A percentile compares a stretch with the other conserved stretches of the same genome.
These are phyloP conservation scores for Fusarium chlamydosporum DNA, from an alignment of 2,329 filamentous ascomycete species.

Conservation along the genomic window DNA sequence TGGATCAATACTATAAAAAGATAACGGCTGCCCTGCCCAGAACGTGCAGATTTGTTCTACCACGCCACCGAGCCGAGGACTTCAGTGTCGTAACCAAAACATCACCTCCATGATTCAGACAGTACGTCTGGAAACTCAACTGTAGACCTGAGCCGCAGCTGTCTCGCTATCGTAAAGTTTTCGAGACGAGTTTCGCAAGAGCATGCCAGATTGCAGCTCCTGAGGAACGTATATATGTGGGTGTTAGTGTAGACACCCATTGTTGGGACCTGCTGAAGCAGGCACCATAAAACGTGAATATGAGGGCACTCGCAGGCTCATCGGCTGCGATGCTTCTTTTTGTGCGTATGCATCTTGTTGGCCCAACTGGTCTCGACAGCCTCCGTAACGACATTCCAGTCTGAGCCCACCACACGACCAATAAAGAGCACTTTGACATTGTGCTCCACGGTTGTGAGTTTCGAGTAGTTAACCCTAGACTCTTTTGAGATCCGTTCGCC, in stretches of 20 bases:
- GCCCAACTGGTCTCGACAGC: constrained; percentile 67
- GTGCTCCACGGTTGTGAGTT: constrained; percentile 69
- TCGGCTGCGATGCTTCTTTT: constrained; percentile 49
- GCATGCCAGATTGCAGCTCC: constrained; percentile 36
- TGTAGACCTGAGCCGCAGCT: constrained; percentile 14
- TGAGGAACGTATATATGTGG: constrained; percentile 53
- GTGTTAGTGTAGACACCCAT: constrained; percentile 42
- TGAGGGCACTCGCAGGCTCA: constrained; percentile 26
- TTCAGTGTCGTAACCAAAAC: constrained; percentile 4
- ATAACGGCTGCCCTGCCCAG: constrained; percentile 27
- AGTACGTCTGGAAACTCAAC: constrained; percentile 13
- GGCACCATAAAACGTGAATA: constrained; percentile 49
- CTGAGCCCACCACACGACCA: constrained; percentile 59
- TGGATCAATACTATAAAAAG: constrained; percentile 15
- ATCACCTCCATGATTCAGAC: constrained; percentile 3
- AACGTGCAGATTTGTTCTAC: constrained; percentile 5
- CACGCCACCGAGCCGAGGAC: background rate
- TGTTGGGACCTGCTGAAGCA: constrained; percentile 37
- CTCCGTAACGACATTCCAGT: constrained; percentile 59
- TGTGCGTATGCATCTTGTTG: constrained; percentile 59
- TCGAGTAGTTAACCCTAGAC: constrained; percentile 72
- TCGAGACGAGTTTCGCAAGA: constrained; percentile 42
- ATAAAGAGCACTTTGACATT: constrained; percentile 71
- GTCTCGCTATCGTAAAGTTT: constrained; percentile 32
- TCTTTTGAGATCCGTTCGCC: constrained; percentile 63